Evolutionary conservation across 345 rosid species (phyloP).

Genomic region (Heritiera fomes): DNA sequence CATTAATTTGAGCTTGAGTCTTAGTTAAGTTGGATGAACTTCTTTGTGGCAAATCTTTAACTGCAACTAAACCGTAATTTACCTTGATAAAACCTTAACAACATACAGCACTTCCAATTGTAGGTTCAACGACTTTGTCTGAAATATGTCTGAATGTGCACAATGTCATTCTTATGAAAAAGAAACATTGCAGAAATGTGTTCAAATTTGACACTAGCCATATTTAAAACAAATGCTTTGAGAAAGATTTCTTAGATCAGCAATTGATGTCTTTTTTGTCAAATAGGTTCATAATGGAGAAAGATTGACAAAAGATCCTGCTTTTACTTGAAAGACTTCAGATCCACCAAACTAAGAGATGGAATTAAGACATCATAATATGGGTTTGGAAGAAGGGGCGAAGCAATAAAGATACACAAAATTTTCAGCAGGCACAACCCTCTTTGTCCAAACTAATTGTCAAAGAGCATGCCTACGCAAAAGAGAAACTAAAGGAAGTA

Average conservation of each 20-base stretch:
- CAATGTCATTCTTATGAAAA: background rate
- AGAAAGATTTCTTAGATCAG: background rate
- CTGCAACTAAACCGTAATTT: no score
- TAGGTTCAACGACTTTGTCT: background rate
- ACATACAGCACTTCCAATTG: background rate
- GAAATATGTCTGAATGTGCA: background rate
- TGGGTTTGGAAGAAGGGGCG: background rate
- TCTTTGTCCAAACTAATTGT: background rate
- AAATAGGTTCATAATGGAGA: background rate
- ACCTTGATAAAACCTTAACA: background rate
- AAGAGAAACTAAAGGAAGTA: slow-evolving; percentile 61
- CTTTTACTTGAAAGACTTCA: background rate
- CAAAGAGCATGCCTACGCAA: slow-evolving; percentile 9
- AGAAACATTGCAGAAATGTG: background rate
- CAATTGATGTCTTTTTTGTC: background rate
- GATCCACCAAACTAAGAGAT: background rate
- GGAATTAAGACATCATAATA: background rate
- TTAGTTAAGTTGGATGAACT: background rate
- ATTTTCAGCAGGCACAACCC: background rate
- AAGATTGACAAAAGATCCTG: background rate
- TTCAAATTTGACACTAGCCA: no score
- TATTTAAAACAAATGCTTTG: background rate
- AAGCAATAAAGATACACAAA: background rate
- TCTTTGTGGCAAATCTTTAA: no score
- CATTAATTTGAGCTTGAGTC: background rate